Evolutionary conservation across 352 stramenopile species (phyloP).

Genomic region (Thalassiosira pacifica): DNA sequence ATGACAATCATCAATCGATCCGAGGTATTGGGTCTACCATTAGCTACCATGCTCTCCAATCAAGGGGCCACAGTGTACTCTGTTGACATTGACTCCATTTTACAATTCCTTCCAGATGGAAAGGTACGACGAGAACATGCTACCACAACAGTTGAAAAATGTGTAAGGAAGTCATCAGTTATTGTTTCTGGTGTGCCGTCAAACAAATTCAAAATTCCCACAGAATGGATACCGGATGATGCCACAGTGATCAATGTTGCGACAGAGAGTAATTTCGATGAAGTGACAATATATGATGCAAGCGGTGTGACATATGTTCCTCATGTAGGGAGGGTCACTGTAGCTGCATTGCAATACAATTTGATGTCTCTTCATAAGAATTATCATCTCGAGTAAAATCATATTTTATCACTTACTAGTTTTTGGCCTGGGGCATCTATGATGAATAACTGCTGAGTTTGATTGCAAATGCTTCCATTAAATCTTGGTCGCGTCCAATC

Average conservation of each 20-base stretch:
- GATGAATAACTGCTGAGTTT: too few species aligned
- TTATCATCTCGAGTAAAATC: constrained; percentile 31
- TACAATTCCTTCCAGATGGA: constrained; percentile 90
- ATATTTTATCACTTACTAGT: neutral
- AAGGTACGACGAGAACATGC: constrained; percentile 86
- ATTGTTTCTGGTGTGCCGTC: constrained; percentile 96
- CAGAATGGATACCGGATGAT: constrained; percentile 91
- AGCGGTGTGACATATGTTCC: constrained; percentile 93
- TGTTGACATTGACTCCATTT: constrained; percentile 95
- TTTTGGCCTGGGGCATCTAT: constrained; percentile 53
- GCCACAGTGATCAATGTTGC: constrained; percentile 96
- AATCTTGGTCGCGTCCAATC: too few species aligned
- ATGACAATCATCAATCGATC: constrained; percentile 97
- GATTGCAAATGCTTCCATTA: too few species aligned
- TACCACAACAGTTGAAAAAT: constrained; percentile 89
- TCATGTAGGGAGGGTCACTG: constrained; percentile 96
- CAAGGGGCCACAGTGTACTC: constrained; percentile 95
- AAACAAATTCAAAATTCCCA: constrained; percentile 93
- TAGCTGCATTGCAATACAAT: constrained; percentile 96
- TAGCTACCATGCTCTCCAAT: constrained; percentile 96
- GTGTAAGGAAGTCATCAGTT: constrained; percentile 91
- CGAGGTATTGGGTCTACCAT: constrained; percentile 94
- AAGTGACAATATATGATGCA: constrained; percentile 90
- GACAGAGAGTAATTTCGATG: constrained; percentile 92
- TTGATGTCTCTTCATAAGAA: constrained; percentile 92